These are phyloP conservation scores for Boletus pseudo-olivaceus DNA, from an alignment of 768 basidiomycete species.

Conservation along the genomic window DNA sequence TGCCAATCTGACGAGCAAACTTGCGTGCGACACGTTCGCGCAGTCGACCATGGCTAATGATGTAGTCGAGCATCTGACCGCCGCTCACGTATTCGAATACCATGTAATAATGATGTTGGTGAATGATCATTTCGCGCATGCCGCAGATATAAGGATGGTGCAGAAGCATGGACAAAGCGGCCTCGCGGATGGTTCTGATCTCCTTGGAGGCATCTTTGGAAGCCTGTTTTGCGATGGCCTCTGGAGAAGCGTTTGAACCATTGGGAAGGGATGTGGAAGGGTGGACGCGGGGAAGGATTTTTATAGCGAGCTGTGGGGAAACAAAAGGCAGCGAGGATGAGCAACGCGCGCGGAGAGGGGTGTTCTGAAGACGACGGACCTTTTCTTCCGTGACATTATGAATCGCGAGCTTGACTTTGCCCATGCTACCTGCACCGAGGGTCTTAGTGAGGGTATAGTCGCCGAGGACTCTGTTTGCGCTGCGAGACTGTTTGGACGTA, in stretches of 20 bases:
- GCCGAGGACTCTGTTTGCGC: slow-evolving; percentile 62
- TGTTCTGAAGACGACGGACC: slow-evolving; percentile 45
- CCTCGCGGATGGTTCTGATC: slow-evolving; percentile 92
- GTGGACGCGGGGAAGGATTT: slow-evolving; percentile 88
- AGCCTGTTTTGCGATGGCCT: slow-evolving; percentile 72
- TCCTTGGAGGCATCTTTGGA: slow-evolving; percentile 94
- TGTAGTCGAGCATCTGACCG: slow-evolving; percentile 99
- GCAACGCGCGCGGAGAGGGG: background rate
- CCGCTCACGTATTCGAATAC: slow-evolving; percentile 98
- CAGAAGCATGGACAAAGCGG: slow-evolving; percentile 89
- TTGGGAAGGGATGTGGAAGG: slow-evolving; percentile 53
- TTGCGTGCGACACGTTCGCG: slow-evolving; percentile 95
- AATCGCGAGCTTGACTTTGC: slow-evolving; percentile 95
- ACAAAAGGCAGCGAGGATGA: slow-evolving; percentile 7
- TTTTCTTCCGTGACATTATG: slow-evolving; percentile 89
- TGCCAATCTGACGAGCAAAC: slow-evolving; percentile 96
- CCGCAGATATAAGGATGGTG: slow-evolving; percentile 99
- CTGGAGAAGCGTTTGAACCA: slow-evolving; percentile 44
- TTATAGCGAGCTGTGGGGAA: slow-evolving; percentile 81
- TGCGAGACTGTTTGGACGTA: slow-evolving; percentile 35
- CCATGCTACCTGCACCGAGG: slow-evolving; percentile 97
- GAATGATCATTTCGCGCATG: slow-evolving; percentile 98
- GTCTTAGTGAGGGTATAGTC: slow-evolving; percentile 97
- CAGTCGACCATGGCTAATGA: slow-evolving; percentile 95
- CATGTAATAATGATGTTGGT: slow-evolving; percentile 99